Evolutionary conservation across 2,329 filamentous ascomycete genomes (phyloP).

Genomic region (Paecilomyces niveus): DNA sequence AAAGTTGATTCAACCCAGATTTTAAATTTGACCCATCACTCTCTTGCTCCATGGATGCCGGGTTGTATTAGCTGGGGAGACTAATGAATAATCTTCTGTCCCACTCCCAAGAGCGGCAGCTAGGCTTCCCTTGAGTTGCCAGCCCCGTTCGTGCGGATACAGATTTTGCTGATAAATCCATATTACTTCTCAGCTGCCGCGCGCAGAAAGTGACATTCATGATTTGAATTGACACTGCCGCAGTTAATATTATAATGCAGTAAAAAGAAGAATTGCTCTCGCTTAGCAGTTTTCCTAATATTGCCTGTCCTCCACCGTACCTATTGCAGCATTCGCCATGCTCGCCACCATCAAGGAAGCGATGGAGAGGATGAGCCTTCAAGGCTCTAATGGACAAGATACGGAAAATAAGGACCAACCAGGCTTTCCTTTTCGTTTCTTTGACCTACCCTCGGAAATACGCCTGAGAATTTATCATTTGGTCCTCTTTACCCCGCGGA

Average conservation of each 20-base stretch:
- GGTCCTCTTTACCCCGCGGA: conserved; percentile 33
- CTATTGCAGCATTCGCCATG: conserved; percentile 1
- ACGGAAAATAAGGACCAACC: conserved; percentile 9
- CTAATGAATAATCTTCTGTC: conserved; percentile 32
- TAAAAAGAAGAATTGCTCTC: conserved; percentile 8
- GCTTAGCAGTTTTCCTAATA: background rate
- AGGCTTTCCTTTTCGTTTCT: conserved; percentile 40
- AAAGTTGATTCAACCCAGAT: conserved; percentile 51
- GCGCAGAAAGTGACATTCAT: background rate
- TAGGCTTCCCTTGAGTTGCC: conserved; percentile 39
- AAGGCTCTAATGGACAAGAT: conserved; percentile 14
- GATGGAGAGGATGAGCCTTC: conserved; percentile 17
- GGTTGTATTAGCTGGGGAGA: conserved; percentile 54
- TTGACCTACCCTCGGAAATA: conserved; percentile 48
- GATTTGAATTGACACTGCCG: background rate
- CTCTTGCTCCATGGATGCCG: conserved; percentile 43
- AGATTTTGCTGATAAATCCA: conserved; percentile 16
- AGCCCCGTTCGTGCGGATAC: conserved; percentile 44
- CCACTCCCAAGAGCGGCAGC: conserved; percentile 45
- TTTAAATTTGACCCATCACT: conserved; percentile 54
- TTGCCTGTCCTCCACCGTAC: background rate
- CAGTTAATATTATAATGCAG: conserved; percentile 18
- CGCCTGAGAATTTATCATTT: conserved; percentile 44
- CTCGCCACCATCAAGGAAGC: conserved; percentile 15
- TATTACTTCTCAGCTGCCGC: conserved; percentile 1